phyloP scores from a whole-genome alignment of 2,329 filamentous ascomycete species.

The Phyllosticta paracitricarpa region DNA sequence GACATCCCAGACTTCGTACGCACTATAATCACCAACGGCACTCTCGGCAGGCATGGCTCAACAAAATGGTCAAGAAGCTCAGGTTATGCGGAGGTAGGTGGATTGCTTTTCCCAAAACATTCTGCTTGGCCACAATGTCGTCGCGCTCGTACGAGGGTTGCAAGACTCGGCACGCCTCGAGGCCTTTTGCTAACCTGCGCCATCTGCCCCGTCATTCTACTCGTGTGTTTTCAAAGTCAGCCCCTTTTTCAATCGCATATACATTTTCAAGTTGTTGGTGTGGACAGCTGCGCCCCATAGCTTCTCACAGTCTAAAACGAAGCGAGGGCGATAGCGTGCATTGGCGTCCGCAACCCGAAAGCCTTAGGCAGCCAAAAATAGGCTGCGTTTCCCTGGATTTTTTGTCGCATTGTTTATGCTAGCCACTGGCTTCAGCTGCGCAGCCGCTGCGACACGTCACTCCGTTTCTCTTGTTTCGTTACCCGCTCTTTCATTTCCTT shows the following conservation, averaged over 20 bases:
- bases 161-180: neutral
- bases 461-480: neutral
- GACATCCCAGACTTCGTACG: neutral
- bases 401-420: neutral
- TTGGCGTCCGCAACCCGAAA: constrained; percentile 28
- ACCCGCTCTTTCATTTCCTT: neutral
- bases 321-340: constrained; percentile 26
- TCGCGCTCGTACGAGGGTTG: neutral
- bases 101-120: neutral
- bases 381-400: constrained; percentile 8
- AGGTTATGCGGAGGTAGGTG: constrained; percentile 11
- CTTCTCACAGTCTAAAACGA: constrained; percentile 11
- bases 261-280: neutral
- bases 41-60: constrained; percentile 8
- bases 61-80: constrained; percentile 10
- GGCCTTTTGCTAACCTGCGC: neutral
- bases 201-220: neutral
- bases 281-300: constrained; percentile 9
- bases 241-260: neutral
- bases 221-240: neutral
- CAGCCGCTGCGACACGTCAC: neutral
- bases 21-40: neutral
- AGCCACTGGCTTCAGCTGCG: constrained; percentile 1
- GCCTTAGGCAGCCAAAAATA: constrained; percentile 11
- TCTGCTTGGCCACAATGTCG: neutral